Conservation (phyloP, 805 yeast genomes). For the Myxozyma nipponensis region DNA sequence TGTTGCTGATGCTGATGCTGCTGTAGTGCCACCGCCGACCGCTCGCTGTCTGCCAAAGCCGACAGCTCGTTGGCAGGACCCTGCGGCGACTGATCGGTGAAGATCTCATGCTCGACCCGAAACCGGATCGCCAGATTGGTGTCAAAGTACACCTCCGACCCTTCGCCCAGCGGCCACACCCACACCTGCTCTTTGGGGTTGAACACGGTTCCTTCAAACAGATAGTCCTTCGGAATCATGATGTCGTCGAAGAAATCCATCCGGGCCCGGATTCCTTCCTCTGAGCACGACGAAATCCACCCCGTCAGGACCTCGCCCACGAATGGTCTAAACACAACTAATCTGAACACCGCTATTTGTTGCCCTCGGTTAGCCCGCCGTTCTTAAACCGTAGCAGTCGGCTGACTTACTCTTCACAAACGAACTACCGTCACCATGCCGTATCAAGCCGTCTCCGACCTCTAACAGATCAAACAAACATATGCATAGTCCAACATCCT, state of each 20-base stretch:
- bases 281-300: conserved; percentile 83
- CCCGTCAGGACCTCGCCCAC: conserved; percentile 91
- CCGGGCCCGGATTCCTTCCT: conserved; percentile 78
- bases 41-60: conserved; percentile 23
- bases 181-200: conserved; percentile 79
- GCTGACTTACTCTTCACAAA: conserved; percentile 20
- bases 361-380: neutral
- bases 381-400: neutral
- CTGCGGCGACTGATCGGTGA: conserved; percentile 76
- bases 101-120: conserved; percentile 84
- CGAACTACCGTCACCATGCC: conserved; percentile 90
- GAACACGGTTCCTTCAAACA: conserved; percentile 73
- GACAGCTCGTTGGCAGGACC: conserved; percentile 43
- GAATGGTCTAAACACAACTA: conserved; percentile 86
- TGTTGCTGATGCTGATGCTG: too few species aligned
- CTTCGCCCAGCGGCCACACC: conserved; percentile 81
- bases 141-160: conserved; percentile 75
- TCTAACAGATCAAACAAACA: conserved; percentile 77
- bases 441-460: conserved; percentile 83
- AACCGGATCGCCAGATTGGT: conserved; percentile 87
- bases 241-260: conserved; percentile 90
- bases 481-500: conserved; percentile 78
- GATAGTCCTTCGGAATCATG: conserved; percentile 74
- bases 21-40: conserved; percentile 11
- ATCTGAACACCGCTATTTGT: conserved; percentile 55